These are phyloP conservation scores for Fusarium fracticaudum DNA, from an alignment of 2,329 filamentous ascomycete species.

Conservation along the genomic window DNA sequence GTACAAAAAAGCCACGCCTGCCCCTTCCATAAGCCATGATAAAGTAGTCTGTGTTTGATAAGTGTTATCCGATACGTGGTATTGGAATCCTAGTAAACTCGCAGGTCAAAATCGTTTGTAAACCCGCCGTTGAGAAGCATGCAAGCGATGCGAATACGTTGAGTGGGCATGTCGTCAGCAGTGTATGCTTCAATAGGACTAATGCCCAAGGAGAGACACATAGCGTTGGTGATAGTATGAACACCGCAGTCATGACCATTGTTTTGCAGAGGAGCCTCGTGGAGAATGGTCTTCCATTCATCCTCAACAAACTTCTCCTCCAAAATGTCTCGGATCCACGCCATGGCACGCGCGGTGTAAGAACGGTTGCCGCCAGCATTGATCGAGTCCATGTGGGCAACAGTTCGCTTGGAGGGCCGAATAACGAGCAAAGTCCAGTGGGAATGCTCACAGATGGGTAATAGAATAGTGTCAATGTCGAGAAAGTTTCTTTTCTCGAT, in stretches of 20 bases:
- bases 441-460: conserved; percentile 70
- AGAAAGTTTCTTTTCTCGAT: conserved; percentile 70
- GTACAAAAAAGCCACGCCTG: conserved; percentile 9
- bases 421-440: conserved; percentile 81
- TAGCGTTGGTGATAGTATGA: conserved; percentile 77
- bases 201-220: conserved; percentile 67
- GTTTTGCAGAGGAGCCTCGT: conserved; percentile 64
- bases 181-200: conserved; percentile 61
- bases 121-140: conserved; percentile 76
- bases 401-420: conserved; percentile 65
- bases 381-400: conserved; percentile 78
- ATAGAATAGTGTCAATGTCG: conserved; percentile 71
- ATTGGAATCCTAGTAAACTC: conserved; percentile 44
- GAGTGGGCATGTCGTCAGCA: conserved; percentile 64
- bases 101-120: conserved; percentile 65
- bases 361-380: conserved; percentile 50
- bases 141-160: conserved; percentile 70
- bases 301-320: conserved; percentile 59
- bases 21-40: conserved; percentile 6
- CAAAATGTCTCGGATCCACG: conserved; percentile 69
- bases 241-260: conserved; percentile 83
- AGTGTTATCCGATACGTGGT: not conserved
- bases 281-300: conserved; percentile 68
- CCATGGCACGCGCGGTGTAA: conserved; percentile 55
- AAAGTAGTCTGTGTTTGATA: not conserved